Evolutionary conservation across 257 asterid genomes (phyloP).

Genomic region (Solanum rostratum): DNA sequence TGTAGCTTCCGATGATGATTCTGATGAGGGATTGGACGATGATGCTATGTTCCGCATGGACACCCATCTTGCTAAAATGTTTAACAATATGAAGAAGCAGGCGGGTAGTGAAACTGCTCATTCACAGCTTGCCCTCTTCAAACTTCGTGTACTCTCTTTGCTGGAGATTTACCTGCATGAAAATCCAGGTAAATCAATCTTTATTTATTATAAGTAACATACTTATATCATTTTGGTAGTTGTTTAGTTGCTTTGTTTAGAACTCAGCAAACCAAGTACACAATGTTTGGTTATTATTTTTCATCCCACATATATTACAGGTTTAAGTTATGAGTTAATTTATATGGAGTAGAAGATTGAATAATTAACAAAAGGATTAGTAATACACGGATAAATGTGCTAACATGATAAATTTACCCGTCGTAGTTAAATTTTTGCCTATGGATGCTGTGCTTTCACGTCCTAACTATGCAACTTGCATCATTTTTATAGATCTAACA

Average conservation of each 20-base stretch:
- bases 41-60: constrained; percentile 95
- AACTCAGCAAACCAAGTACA: not conserved
- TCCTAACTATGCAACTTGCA: not conserved
- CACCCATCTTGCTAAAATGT: constrained; percentile 49
- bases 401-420: not conserved
- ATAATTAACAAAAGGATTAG: not conserved
- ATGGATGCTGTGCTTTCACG: not conserved
- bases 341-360: not conserved
- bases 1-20: constrained; percentile 67
- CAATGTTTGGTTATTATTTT: not conserved
- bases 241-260: not conserved
- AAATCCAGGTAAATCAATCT: constrained; percentile 72
- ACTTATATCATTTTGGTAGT: not conserved
- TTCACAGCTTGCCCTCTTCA: constrained; percentile 93
- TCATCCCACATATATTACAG: not conserved
- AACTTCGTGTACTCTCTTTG: constrained; percentile 88
- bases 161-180: constrained; percentile 90
- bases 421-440: not conserved
- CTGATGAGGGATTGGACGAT: constrained; percentile 92
- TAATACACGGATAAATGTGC: not conserved
- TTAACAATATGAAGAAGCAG: constrained; percentile 67
- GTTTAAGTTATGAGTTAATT: not conserved
- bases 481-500: not conserved
- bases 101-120: constrained; percentile 91
- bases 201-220: not conserved